Base-by-base conservation (phyloP, 2,329 filamentous ascomycete genomes). In the Ophiostoma perfectum region DNA sequence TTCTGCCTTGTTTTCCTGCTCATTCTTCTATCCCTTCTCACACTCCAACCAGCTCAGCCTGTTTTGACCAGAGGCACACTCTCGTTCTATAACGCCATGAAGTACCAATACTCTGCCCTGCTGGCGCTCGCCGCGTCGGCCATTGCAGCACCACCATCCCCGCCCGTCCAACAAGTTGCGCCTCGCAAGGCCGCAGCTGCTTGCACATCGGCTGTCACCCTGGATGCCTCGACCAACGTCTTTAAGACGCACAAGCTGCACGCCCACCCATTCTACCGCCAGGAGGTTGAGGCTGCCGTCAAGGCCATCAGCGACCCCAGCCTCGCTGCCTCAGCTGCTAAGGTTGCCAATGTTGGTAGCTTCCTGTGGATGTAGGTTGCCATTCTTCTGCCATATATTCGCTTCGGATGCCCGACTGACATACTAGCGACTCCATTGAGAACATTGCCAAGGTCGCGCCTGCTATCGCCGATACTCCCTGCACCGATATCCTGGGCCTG, bases 401-500 rank as follows among this genome's bases (percentile, higher is more conserved):
- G 7, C 14, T 2, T 16, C 45, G 45, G 12, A 12, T 47, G 49
- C 49, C 49, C 27, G 18, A 55, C 49, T 5, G n/a, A 27, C 27
- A 27, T 27, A 27, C 27, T 27, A 55, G 49, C 12, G 78, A 80
- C 72, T 76, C 77, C 70, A 79, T 79, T 70, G 75, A 67, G 38
- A 78, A 78, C 75, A 78, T 79, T 65, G 74, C 65, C 71, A 77
- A 75, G 72, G 73, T 79, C 68, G 76, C 78, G 74, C 75, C 77
- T 39, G 77, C 76, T 14, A 70, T 79, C 52, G 72, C 73, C 62
- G 76, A 77, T 64, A 75, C 77, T 4, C 76, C 78, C 39, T 79
- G 78, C 75, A 69, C 74, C 65, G 66, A 79, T 71, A 79, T 80
- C 72, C 74, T 79, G 66, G 78, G 78, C 69, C 73, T 88, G 67